Conservation (phyloP, 768 basidiomycete species). For the Fistulinella prunicolor region DNA sequence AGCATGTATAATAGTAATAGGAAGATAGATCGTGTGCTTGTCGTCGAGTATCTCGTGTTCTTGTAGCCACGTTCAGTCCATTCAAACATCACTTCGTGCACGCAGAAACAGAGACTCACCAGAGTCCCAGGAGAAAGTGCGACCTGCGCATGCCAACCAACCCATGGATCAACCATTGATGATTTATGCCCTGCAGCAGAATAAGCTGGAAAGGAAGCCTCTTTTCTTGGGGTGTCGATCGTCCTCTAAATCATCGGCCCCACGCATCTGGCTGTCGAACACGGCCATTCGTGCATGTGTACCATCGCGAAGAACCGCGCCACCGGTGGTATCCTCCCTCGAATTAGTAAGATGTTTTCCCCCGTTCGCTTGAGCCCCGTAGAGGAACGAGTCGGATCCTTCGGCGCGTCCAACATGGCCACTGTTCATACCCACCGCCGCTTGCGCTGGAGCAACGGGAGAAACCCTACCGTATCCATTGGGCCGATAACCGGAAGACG, state of each 20-base stretch:
- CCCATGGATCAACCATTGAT: conserved; percentile 24
- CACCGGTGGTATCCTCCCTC: conserved; percentile 50
- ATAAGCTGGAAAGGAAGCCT: conserved; percentile 58
- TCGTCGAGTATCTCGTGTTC: conserved; percentile 31
- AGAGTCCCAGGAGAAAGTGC: conserved; percentile 26
- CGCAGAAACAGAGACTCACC: conserved; percentile 17
- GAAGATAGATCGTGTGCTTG: conserved; percentile 31
- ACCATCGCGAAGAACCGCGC: conserved; percentile 34
- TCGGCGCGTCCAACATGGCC: conserved; percentile 45
- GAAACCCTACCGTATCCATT: conserved; percentile 58
- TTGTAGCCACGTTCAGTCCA: conserved; percentile 2
- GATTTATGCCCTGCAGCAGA: conserved; percentile 66
- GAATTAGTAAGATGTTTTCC: conserved; percentile 52
- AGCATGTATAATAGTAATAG: conserved; percentile 33
- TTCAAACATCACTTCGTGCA: not conserved
- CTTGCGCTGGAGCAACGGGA: conserved; percentile 37
- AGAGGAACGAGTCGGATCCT: conserved; percentile 67
- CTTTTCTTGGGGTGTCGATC: conserved; percentile 62
- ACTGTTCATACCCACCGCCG: conserved; percentile 37
- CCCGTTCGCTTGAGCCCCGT: conserved; percentile 46
- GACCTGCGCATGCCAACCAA: conserved; percentile 28
- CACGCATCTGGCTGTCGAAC: conserved; percentile 66
- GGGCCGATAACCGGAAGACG: conserved; percentile 53
- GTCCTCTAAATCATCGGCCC: conserved; percentile 58
- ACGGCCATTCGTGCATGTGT: conserved; percentile 52